Conservation (phyloP, 208 protist species). For the Leptomonas seymouri region DNA sequence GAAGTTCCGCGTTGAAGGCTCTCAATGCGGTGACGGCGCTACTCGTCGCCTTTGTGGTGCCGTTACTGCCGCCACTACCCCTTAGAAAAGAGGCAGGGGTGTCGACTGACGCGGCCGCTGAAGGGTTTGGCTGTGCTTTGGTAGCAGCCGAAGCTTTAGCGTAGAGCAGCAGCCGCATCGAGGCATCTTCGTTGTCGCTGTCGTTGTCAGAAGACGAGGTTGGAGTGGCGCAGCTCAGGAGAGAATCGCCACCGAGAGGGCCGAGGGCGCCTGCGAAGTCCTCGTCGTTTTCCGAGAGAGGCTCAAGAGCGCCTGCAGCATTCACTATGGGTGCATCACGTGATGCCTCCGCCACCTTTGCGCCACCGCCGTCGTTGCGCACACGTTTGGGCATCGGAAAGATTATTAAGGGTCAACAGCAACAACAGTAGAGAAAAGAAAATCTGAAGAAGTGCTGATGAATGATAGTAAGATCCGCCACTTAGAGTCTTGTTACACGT, state of each 20-base stretch:
- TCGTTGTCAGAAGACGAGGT: constrained; percentile 25
- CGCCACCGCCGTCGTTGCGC: constrained; percentile 5
- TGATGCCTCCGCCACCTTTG: neutral
- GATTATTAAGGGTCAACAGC: neutral
- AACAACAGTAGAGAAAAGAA: neutral
- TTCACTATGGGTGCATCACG: neutral
- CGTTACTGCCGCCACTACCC: constrained; percentile 3
- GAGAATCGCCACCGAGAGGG: constrained; percentile 14
- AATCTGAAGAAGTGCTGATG: neutral
- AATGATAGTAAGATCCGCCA: neutral
- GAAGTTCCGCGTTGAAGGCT: constrained; percentile 52
- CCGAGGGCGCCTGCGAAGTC: neutral
- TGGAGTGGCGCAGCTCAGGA: constrained; percentile 14
- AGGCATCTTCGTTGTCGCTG: constrained; percentile 38
- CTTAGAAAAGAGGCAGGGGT: constrained; percentile 15
- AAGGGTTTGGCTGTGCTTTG: neutral
- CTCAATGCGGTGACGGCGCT: constrained; percentile 38
- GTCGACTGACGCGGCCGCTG: neutral
- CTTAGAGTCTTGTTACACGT: too few relatives aligned
- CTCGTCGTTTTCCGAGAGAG: neutral
- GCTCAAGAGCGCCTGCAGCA: neutral
- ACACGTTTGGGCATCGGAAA: constrained; percentile 22
- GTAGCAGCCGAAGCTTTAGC: constrained; percentile 41
- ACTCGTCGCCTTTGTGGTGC: neutral
- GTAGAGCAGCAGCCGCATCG: constrained; percentile 51